Conservation (phyloP, 805 yeast species). For the Ogataea naganishii region DNA sequence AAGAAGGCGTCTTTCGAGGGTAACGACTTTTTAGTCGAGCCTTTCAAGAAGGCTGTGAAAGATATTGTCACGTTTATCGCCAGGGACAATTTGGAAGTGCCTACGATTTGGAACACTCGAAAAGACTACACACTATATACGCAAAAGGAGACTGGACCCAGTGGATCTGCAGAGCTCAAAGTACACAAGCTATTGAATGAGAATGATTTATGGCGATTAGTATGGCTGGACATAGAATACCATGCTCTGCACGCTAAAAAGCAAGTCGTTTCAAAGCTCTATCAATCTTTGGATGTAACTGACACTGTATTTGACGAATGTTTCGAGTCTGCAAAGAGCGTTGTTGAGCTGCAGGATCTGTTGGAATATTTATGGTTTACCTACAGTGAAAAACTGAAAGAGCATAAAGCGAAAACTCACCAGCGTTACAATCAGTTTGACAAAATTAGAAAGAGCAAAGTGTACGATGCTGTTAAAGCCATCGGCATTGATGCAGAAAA, state of each 20-base stretch:
- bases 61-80: conserved; percentile 65
- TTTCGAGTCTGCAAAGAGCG: conserved; percentile 45
- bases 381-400: conserved; percentile 52
- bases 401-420: conserved; percentile 38
- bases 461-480: conserved; percentile 58
- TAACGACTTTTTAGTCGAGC: conserved; percentile 29
- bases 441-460: conserved; percentile 53
- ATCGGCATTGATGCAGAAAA: conserved; percentile 74
- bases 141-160: conserved; percentile 30
- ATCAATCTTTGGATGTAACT: conserved; percentile 40
- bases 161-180: conserved; percentile 31
- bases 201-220: conserved; percentile 89
- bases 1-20: conserved; percentile 37
- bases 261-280: conserved; percentile 44
- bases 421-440: conserved; percentile 56
- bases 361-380: conserved; percentile 75
- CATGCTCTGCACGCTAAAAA: conserved; percentile 77
- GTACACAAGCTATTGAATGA: conserved; percentile 54
- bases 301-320: conserved; percentile 54
- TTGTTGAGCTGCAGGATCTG: conserved; percentile 81
- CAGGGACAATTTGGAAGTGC: conserved; percentile 80
- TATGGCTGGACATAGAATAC: conserved; percentile 78
- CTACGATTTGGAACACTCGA: conserved; percentile 92
- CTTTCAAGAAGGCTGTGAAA: conserved; percentile 60
- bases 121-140: conserved; percentile 74